Base-by-base conservation (phyloP, 1,284 basidiomycete species). In the Malassezia caprae region DNA sequence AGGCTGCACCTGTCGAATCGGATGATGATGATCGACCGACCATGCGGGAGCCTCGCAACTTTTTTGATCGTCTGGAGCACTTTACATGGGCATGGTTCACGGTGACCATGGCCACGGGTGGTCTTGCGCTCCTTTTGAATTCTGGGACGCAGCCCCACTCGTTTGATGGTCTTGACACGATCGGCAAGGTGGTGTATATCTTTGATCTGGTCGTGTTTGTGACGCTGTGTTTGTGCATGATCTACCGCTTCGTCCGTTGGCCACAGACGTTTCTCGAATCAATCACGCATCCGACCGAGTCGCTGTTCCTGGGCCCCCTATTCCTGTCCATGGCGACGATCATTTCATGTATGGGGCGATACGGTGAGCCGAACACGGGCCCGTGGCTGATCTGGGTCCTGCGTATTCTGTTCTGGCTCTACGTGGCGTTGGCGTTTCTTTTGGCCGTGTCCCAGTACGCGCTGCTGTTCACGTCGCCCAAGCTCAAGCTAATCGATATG, bases 401-500 rank as follows among this genome's bases (percentile, higher is more conserved):
- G 37, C 37, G 37, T 15, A 39, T 39, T 12, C 19, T 39, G 37
- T 39, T 39, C 10, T 39, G 37, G 37, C 5, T 39, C 15, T 39
- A 39, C 21, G 37, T 39, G 17, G 37, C 37, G 8, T 1, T 39
- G 17, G 21, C 37, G 19, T 39, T 39, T 15, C 21, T 39, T 10
- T 21, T 39, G 37, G 37, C 37, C n/a, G 37, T 39, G 37, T 39
- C 8, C 11, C 37, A 39, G 37, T 39, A 39, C 37, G 19, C 19
- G 19, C 3, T 39, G 37, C 37, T 39, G 37, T 39, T 39, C 19
- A 39, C 37, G 1, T 39, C 37, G 17, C 37, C 37, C 19, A 39
- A 62, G 37, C 53, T 53, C 23, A 51, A 31, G 10, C n/a, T 62
- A 39, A 50, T 53, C 19, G 43, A 58, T 15, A 59, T 64, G 60